Evolutionary conservation across 305 asterid genomes (phyloP), one percentile per base, ranked within the genome.

Genomic region (Fraxinus angustifolia): DNA sequence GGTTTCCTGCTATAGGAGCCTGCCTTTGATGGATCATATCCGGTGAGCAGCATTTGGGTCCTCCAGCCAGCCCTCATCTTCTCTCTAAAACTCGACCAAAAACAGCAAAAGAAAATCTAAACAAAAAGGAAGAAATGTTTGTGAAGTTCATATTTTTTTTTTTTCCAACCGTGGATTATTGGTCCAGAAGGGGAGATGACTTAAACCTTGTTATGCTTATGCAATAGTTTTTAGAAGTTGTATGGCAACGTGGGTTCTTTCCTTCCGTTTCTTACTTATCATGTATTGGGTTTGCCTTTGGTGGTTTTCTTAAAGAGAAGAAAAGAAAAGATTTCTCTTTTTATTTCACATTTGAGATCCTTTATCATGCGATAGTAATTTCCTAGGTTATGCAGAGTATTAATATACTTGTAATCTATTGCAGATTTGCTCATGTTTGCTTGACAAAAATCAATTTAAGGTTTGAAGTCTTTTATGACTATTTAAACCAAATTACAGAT

Each of bases 391-490:
- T 50, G 6, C 62, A n/a, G 62, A 50, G 4, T 50, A 50, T 50
- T 50, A 50, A 4, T 50, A 42, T 50, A 50, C 8, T 36, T 17
- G 70, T 53, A 8, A 62, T 78, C 33, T 58, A 26, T 26, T 67
- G 16, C n/a, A 50, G 34, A 23, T 53, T 26, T 68, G 42, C 58
- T 19, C 28, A 8, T 81, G 79, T 71, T 65, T 60, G 80, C 84
- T 75, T 80, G 53, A 35, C 82, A 60, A 8, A 21, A 79, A 31
- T 77, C 26, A 3, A 48, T 77, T 75, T 21, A 75, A 40, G 78
- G 62, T 78, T 50, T 84, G 48, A 58, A 73, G 81, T 67, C 77
- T 53, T 81, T 38, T 78, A 21, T 28, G 14, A 31, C 45, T 81
- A 80, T 78, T 68, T 82, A 40, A 73, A 60, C 74, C 26, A 35